These are phyloP conservation scores for Fistulinella prunicolor DNA, from an alignment of 768 basidiomycete genomes.

Conservation along the genomic window DNA sequence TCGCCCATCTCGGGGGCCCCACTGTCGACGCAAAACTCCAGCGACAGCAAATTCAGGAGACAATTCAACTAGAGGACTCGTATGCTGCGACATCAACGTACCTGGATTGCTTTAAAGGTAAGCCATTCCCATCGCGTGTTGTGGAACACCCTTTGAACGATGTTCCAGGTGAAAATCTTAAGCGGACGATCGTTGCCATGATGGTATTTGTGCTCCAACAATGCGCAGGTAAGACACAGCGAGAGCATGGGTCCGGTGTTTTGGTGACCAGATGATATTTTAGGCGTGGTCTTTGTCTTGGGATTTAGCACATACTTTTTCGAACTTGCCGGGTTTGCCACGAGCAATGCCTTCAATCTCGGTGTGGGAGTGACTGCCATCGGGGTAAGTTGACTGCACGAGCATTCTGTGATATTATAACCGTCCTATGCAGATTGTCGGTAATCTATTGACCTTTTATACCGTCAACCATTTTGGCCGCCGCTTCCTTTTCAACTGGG, in stretches of 20 bases:
- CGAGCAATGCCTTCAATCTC: conserved; percentile 31
- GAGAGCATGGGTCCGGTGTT: background rate
- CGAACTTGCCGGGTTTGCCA: conserved; percentile 33
- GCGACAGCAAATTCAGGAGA: conserved; percentile 26
- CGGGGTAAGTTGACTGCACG: conserved; percentile 10
- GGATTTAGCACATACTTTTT: conserved; percentile 35
- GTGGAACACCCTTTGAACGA: background rate
- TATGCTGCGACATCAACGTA: conserved; percentile 28
- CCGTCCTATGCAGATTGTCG: conserved; percentile 15
- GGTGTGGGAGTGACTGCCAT: conserved; percentile 29
- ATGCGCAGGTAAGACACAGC: conserved; percentile 14
- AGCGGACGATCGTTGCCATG: conserved; percentile 27
- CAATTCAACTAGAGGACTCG: conserved; percentile 30
- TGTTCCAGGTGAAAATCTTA: conserved; percentile 20
- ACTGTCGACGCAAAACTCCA: conserved; percentile 23
- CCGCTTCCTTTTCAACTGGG: conserved; percentile 29
- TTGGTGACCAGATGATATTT: background rate
- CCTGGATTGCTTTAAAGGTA: conserved; percentile 32
- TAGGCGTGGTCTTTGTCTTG: conserved; percentile 28
- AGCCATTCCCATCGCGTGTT: background rate
- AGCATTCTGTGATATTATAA: background rate
- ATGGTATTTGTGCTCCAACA: conserved; percentile 33
- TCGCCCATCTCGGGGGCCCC: conserved; percentile 20
- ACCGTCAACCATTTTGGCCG: conserved; percentile 24
- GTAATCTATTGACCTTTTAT: conserved; percentile 27